Percentiles rank a stretch among this genome's conserved stretches.
These are phyloP conservation scores for Zygotorulaspora mrakii DNA, from an alignment of 1,139 yeast species.

Conservation along the genomic window DNA sequence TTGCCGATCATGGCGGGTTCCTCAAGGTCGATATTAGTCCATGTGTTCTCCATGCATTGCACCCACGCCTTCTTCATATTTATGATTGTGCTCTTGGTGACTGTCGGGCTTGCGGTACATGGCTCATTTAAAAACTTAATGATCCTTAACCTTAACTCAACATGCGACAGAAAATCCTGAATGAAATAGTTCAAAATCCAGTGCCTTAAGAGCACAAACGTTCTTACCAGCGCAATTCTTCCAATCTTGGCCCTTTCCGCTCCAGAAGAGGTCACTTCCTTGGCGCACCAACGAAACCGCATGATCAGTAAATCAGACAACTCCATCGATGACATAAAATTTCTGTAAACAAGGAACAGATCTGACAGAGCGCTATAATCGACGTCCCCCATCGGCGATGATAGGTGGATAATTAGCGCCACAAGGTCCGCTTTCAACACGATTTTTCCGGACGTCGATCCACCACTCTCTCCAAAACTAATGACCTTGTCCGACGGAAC, in stretches of 20 bases:
- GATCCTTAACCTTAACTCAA: slow-evolving; percentile 46
- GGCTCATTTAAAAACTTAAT: slow-evolving; percentile 46
- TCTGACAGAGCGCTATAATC: slow-evolving; percentile 79
- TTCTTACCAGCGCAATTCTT: slow-evolving; percentile 68
- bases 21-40: slow-evolving; percentile 29
- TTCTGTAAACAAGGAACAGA: slow-evolving; percentile 78
- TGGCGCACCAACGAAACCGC: slow-evolving; percentile 70
- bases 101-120: slow-evolving; percentile 33
- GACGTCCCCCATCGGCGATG: slow-evolving; percentile 66
- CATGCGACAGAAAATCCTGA: slow-evolving; percentile 58
- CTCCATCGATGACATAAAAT: slow-evolving; percentile 56
- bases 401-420: slow-evolving; percentile 67
- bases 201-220: slow-evolving; percentile 83
- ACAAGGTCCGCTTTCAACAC: slow-evolving; percentile 36
- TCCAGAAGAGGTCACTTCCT: slow-evolving; percentile 34
- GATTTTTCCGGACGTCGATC: slow-evolving; percentile 23
- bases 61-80: slow-evolving; percentile 45
- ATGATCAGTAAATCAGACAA: slow-evolving; percentile 59
- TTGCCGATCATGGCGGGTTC: slow-evolving; percentile 20
- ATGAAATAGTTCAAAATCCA: slow-evolving; percentile 79
- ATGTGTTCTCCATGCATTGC: slow-evolving; percentile 22
- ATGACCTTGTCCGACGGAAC: slow-evolving; percentile 31
- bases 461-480: slow-evolving; percentile 16
- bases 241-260: slow-evolving; percentile 49
- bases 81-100: slow-evolving; percentile 42